Base-by-base conservation (phyloP, 164 flowering plant genomes). In the Akebia trifoliata region DNA sequence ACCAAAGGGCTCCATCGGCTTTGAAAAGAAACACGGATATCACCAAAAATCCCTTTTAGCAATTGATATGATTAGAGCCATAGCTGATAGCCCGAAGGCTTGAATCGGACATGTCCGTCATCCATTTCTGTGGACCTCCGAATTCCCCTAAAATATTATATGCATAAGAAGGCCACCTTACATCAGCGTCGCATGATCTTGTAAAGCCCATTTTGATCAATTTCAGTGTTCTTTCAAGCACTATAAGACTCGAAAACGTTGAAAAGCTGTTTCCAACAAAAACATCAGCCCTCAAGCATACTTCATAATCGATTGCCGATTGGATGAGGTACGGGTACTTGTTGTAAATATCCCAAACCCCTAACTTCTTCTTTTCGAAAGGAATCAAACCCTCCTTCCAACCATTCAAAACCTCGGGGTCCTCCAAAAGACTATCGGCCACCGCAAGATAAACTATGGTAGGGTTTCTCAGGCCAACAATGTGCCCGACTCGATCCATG, bases 271-370 rank as follows among this genome's bases (percentile, higher is more conserved):
- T 94, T 5, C 99, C 99, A 4, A 86, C 87, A 69, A 94, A 90
- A 8, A 88, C 66, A 68, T 90, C 90, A 8, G 99, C 83, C 66
- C 90, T 76, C 42, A 74, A 74, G 67, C 99, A 94, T 26, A 94
- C 99, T 70, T 94, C 99, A 67, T 94, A 90, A 60, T 90, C 99
- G 8, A 94, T 85, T 38, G 97, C 99, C 1, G 99, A 82, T 64
- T 86, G 84, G 48, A 94, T 79, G 37, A 94, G 83, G 67, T 94
- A 94, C 0, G 99, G 81, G 22, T 82, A 68, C 72, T 76, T 90
- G 46, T 69, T 75, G 69, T 84, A 94, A 20, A 85, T 78, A n/a
- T 63, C 77, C 42, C 70, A 69, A 39, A 85, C 89, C 1, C 94
- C 97, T 42, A 94, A 56, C 45, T 66, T 88, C 70, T 84, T 86